Evolutionary conservation across 2,329 filamentous ascomycete species (phyloP), one percentile per base, ranked within the genome.

Genomic region (Cyphellophora europaea): DNA sequence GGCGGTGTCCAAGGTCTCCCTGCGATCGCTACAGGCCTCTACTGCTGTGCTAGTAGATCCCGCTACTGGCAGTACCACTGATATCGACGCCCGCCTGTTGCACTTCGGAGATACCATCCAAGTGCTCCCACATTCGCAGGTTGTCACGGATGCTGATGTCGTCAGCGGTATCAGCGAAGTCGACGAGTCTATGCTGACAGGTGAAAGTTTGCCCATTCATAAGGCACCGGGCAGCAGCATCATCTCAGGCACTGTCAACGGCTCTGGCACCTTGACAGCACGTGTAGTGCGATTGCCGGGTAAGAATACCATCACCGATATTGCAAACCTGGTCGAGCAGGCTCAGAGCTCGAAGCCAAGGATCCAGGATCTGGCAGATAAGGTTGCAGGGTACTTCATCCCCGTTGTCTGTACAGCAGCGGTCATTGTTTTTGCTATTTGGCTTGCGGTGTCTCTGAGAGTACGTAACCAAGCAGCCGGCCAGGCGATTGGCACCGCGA

Each of bases 121-220:
- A 27, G 69, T 84, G 3, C 46, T 61, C 0, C 77, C 82, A 0
- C 72, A 85, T 38, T 61, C 63, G 0, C 54, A 54, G 1, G 62
- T 87, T 3, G 72, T 74, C 0, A 88, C 83, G 0, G 84, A 89
- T 45, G 84, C 82, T 0, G 68, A 65, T 0, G 70, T 89, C 0
- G 41, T 78, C 0, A 56, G 59, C 2, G 83, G 83, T 0, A 61
- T 59, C 0, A 78, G 74, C 1, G 81, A 84, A 39, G 66, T 86
- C 0, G 72, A 89, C 48, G 83, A 89, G 52, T 83, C 81, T 0
- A 82, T 85, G 74, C 56, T 89, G 6, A 89, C 83, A 0, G 83
- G 83, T 0, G 84, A 89, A 51, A 67, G 72, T 0, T 56, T 57
- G 0, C 75, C 73, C 0, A 68, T 84, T 0, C 63, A 65, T 5